Percentiles rank a stretch among this genome's conserved stretches.
Conservation (phyloP, 2,329 filamentous ascomycete genomes). For the Cladosporium sp. region DNA sequence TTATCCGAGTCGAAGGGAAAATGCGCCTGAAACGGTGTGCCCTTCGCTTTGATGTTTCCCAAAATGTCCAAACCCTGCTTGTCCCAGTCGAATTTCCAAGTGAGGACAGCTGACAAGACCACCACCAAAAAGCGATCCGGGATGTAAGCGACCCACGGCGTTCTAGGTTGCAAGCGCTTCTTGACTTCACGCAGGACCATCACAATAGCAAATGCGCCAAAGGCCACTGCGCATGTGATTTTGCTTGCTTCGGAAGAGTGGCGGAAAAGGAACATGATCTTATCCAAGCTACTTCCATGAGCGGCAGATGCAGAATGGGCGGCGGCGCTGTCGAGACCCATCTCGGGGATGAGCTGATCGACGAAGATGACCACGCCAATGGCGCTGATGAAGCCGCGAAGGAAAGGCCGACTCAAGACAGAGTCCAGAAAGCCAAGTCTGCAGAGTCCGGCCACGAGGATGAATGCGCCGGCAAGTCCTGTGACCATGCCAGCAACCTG, state of each 20-base stretch:
- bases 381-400: slow-evolving; percentile 93
- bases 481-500: slow-evolving; percentile 84
- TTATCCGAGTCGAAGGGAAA: slow-evolving; percentile 78
- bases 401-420: slow-evolving; percentile 85
- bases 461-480: slow-evolving; percentile 80
- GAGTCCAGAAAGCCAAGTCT: slow-evolving; percentile 91
- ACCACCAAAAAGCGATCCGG: slow-evolving; percentile 91
- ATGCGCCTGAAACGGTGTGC: slow-evolving; percentile 71
- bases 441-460: slow-evolving; percentile 80
- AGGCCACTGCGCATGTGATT: slow-evolving; percentile 72
- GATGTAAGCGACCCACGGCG: slow-evolving; percentile 77
- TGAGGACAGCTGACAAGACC: slow-evolving; percentile 74
- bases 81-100: slow-evolving; percentile 75
- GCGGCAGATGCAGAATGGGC: slow-evolving; percentile 58
- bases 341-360: slow-evolving; percentile 87
- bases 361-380: slow-evolving; percentile 96
- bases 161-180: slow-evolving; percentile 71
- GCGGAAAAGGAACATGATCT: slow-evolving; percentile 71
- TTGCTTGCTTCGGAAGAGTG: slow-evolving; percentile 65
- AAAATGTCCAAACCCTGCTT: slow-evolving; percentile 75
- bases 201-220: slow-evolving; percentile 77
- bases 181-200: slow-evolving; percentile 84
- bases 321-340: slow-evolving; percentile 68
- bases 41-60: slow-evolving; percentile 72
- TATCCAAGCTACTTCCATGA: slow-evolving; percentile 83